Conservation (phyloP, 2,329 filamentous ascomycete species). For the Sporothrix brasiliensis region DNA sequence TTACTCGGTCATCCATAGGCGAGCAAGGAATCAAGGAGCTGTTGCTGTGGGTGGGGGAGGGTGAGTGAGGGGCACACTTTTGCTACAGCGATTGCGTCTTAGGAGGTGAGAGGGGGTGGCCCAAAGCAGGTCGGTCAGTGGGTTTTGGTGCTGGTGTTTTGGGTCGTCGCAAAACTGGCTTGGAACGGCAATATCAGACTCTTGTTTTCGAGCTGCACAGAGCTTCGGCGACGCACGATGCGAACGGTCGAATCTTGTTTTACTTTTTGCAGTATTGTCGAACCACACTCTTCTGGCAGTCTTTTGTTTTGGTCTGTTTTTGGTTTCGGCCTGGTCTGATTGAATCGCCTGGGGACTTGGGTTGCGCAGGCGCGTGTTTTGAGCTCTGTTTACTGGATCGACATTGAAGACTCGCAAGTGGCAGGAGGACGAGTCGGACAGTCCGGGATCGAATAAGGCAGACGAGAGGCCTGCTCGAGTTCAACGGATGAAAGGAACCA, state of each 20-base stretch:
- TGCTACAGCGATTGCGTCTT: constrained; percentile 24
- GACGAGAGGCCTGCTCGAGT: neutral
- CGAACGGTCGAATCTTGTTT: neutral
- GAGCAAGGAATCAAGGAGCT: neutral
- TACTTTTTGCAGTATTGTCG: neutral
- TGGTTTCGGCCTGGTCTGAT: neutral
- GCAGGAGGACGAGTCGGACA: constrained; percentile 17
- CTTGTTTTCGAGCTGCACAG: constrained; percentile 15
- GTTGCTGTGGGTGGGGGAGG: neutral
- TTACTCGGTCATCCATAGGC: constrained; percentile 17
- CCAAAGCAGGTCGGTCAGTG: too few species aligned
- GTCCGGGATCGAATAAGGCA: neutral
- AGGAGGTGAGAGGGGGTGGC: too few species aligned
- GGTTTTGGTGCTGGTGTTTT: neutral
- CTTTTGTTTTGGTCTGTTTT: neutral
- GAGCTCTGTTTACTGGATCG: neutral
- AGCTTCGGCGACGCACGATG: neutral
- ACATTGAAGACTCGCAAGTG: constrained; percentile 3
- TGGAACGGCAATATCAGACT: constrained; percentile 9
- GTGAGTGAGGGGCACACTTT: constrained; percentile 16
- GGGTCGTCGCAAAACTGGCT: neutral
- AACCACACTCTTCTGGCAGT: neutral
- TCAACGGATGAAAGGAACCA: neutral
- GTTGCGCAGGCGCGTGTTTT: neutral
- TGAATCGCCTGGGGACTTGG: neutral